These are phyloP conservation scores for Saturnispora sanitii DNA, from an alignment of 805 yeast genomes.

Conservation along the genomic window DNA sequence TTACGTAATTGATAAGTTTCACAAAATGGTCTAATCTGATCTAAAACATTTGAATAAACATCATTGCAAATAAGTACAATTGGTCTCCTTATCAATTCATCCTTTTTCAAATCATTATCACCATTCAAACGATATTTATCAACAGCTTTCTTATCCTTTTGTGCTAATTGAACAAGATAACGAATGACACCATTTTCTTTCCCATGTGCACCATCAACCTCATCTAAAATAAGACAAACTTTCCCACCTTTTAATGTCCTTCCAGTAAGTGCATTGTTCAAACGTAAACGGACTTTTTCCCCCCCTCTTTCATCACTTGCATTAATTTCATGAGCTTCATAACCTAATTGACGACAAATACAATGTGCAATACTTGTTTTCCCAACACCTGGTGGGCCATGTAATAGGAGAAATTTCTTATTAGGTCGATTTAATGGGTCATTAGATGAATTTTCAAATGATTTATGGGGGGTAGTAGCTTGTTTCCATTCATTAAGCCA, in stretches of 20 bases:
- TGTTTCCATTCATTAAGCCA: constrained; percentile 67
- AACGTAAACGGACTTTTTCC: constrained; percentile 38
- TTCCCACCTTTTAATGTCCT: constrained; percentile 64
- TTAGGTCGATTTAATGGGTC: constrained; percentile 54
- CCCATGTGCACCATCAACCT: constrained; percentile 61
- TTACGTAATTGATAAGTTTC: constrained; percentile 62
- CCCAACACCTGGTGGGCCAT: constrained; percentile 93
- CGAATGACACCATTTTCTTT: constrained; percentile 55
- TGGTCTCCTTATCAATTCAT: constrained; percentile 55
- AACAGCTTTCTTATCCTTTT: constrained; percentile 48
- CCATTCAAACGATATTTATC: constrained; percentile 20
- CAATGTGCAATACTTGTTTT: constrained; percentile 85
- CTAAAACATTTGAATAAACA: constrained; percentile 64
- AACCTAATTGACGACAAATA: constrained; percentile 73
- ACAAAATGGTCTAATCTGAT: constrained; percentile 59
- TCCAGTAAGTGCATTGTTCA: constrained; percentile 53
- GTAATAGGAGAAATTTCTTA: constrained; percentile 58
- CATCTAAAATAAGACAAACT: constrained; percentile 78
- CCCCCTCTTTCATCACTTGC: constrained; percentile 76
- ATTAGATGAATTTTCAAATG: constrained; percentile 7
- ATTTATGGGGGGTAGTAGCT: constrained; percentile 28
- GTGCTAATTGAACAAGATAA: constrained; percentile 44
- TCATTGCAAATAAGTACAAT: constrained; percentile 91
- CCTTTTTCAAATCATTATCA: constrained; percentile 13
- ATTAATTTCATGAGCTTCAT: constrained; percentile 71